phyloP scores from a whole-genome alignment of 441 rosid species.

The Codiaeum variegatum region DNA sequence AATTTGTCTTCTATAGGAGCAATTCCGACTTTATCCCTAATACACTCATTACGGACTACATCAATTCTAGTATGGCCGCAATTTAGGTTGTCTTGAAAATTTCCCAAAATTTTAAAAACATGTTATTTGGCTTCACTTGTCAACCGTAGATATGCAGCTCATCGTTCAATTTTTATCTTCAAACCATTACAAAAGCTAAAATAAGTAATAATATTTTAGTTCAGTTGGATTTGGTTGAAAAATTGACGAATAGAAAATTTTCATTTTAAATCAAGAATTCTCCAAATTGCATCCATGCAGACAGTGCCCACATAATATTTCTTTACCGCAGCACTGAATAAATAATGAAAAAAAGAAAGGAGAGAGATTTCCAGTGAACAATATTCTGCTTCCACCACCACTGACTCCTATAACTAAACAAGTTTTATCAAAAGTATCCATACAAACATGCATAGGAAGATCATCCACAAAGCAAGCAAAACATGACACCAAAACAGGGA shows the following conservation, averaged over 20 bases:
- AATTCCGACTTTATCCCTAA: no score
- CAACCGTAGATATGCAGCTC: not conserved
- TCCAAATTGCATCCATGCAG: not conserved
- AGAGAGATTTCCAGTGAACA: not conserved
- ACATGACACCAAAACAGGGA: not conserved
- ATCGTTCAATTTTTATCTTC: no score
- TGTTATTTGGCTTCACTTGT: not conserved
- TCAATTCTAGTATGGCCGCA: no score
- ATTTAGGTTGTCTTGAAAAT: not conserved
- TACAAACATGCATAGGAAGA: not conserved
- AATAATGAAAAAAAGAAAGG: not conserved
- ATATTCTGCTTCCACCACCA: not conserved
- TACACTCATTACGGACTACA: no score
- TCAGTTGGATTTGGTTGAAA: not conserved
- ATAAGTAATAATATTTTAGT: not conserved
- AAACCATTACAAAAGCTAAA: not conserved
- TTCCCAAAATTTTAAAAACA: no score
- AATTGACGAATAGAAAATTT: not conserved
- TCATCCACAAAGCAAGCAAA: not conserved
- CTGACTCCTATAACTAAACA: not conserved
- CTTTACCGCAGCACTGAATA: not conserved
- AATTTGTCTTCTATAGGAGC: no score
- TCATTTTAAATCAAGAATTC: not conserved
- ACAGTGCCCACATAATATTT: no score
- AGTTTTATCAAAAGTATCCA: not conserved